Conservation (phyloP, 257 asterid species). For the Przewalskia tangutica region DNA sequence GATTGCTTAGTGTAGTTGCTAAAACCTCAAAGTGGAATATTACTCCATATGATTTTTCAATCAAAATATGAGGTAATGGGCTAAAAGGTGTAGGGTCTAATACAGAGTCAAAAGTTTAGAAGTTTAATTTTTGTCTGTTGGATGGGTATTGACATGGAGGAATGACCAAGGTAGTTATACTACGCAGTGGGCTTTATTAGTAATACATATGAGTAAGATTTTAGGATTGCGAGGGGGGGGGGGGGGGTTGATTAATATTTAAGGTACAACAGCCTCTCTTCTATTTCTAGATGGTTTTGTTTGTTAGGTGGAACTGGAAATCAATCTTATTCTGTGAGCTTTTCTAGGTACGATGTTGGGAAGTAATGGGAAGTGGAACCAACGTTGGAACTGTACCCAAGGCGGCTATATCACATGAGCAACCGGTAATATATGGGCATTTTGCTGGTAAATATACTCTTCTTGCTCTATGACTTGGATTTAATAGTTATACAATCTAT, state of each 20-base stretch:
- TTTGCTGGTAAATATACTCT: neutral
- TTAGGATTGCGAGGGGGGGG: neutral
- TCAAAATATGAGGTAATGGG: neutral
- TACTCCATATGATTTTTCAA: neutral
- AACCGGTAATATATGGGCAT: constrained; percentile 47
- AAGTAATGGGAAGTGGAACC: constrained; percentile 55
- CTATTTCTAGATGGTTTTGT: neutral
- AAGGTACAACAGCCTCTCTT: neutral
- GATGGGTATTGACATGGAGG: neutral
- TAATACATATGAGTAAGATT: neutral
- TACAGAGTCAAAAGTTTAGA: neutral
- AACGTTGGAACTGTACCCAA: constrained; percentile 55
- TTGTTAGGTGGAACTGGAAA: neutral
- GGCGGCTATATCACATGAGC: constrained; percentile 77
- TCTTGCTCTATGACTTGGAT: neutral
- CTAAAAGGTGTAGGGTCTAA: neutral
- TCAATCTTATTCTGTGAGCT: neutral
- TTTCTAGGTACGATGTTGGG: constrained; percentile 94
- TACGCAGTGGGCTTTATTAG: neutral
- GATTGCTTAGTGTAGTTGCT: neutral
- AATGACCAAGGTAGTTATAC: neutral
- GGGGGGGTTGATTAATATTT: neutral
- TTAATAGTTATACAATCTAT: neutral
- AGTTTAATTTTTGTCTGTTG: neutral
- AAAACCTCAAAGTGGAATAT: neutral